A percentile compares a stretch with the other conserved stretches of the same genome.
Evolutionary conservation across 148 eudicot species (phyloP).

Genomic region (Hydrangea macrophylla): DNA sequence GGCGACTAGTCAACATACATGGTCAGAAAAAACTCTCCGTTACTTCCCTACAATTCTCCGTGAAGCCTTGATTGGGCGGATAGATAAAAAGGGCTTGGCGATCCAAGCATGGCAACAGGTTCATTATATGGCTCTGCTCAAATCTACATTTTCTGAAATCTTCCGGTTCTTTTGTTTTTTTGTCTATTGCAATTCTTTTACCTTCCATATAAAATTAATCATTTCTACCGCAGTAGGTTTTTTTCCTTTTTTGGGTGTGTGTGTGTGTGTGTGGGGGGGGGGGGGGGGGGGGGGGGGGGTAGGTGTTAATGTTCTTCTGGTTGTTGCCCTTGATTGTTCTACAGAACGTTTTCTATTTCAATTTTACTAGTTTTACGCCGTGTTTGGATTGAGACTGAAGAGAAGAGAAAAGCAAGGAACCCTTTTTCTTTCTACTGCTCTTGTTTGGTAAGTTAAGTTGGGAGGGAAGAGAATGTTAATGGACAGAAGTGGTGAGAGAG

Average conservation of each 20-base stretch:
- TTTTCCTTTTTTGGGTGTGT: no score
- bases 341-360: no score
- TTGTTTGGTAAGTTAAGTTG: no score
- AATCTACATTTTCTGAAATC: neutral
- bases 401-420: no score
- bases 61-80: constrained; percentile 69
- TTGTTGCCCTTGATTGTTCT: neutral
- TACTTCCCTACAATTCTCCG: constrained; percentile 79
- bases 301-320: neutral
- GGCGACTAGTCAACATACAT: constrained; percentile 87
- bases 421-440: no score
- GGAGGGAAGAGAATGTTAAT: no score
- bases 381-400: no score
- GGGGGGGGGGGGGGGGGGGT: no score
- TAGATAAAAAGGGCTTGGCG: constrained; percentile 72
- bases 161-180: neutral
- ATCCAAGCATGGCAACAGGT: constrained; percentile 99
- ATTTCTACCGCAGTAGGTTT: neutral
- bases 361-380: no score
- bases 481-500: no score
- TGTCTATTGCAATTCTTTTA: neutral
- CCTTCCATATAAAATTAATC: neutral
- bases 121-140: constrained; percentile 4
- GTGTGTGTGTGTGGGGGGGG: no score
- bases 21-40: constrained; percentile 94